Conservation (phyloP, 345 rosid species). For the Pugionium dolabratum region DNA sequence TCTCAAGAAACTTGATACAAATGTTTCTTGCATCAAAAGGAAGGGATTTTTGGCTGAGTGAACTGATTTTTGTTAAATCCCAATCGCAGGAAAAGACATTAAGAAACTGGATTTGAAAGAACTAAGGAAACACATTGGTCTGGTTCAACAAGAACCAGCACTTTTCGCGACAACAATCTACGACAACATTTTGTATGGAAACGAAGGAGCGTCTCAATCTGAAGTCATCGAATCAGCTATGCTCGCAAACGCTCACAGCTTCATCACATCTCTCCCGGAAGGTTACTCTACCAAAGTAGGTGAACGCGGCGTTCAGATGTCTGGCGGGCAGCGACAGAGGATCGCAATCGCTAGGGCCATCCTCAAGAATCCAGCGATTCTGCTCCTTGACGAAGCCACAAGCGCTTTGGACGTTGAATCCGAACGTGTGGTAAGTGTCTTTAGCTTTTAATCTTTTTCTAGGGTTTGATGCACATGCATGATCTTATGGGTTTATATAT, state of each 20-base stretch:
- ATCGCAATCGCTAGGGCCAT: slow-evolving; percentile 93
- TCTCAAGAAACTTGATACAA: slow-evolving; percentile 1
- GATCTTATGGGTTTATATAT: background rate
- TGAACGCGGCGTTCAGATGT: slow-evolving; percentile 84
- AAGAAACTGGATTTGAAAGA: slow-evolving; percentile 68
- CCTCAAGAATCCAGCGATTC: slow-evolving; percentile 80
- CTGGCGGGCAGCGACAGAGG: slow-evolving; percentile 91
- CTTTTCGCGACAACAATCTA: slow-evolving; percentile 83
- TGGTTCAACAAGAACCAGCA: slow-evolving; percentile 95
- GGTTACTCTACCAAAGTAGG: slow-evolving; percentile 92
- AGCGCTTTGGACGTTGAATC: slow-evolving; percentile 88
- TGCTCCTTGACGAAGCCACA: slow-evolving; percentile 90
- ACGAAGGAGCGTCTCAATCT: slow-evolving; percentile 68
- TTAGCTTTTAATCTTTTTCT: background rate
- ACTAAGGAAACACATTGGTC: slow-evolving; percentile 72
- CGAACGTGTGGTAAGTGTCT: slow-evolving; percentile 58
- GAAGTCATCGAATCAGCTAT: slow-evolving; percentile 84
- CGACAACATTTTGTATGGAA: slow-evolving; percentile 89
- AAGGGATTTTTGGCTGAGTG: background rate
- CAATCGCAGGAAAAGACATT: slow-evolving; percentile 64
- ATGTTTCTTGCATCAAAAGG: slow-evolving; percentile 10
- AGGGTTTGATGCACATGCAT: background rate
- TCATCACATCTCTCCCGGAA: slow-evolving; percentile 81
- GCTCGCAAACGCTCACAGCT: slow-evolving; percentile 82
- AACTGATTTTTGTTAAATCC: background rate